Evolutionary conservation across 768 basidiomycete genomes (phyloP), one percentile per base, ranked within the genome.

Genomic region (Amanita phalloides): DNA sequence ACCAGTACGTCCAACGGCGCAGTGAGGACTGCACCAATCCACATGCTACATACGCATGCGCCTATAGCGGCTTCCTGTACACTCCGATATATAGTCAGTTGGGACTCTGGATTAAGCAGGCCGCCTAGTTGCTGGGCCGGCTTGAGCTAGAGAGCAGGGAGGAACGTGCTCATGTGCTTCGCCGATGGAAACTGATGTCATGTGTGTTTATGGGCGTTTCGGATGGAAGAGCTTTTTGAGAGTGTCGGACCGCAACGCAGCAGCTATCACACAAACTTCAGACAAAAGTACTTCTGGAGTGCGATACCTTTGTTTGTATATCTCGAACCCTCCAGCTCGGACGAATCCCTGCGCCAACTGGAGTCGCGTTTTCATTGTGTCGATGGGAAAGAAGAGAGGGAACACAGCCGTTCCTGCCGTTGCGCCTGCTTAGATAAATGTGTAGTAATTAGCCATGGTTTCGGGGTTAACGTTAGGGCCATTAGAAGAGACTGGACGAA

Each of bases 1-100:
- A 96, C 86, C 14, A 96, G 75, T 2, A 98, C 96, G 61, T 99
- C 96, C 28, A 99, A 71, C 1, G 96, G 96, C 0, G 96, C 97
- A 1, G 96, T 98, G 33, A 86, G 57, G 0, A 84, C 89, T 0
- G 93, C 95, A 4, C 93, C 25, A 89, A 69, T 0, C 87, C 95
- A 6, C 96, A 96, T 0, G 96, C 88, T 43, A 95, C 71, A 61
- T 86, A 85, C 66, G 90, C 85, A 54, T 83, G 76, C 2, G 81
- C 79, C 55, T 77, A 78, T 7, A 89, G 66, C 42, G 75, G 71
- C 53, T 42, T 78, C 30, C 81, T 69, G 14, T 71, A 66, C 1
- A 86, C 60, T 32, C 70, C 63, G 9, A 63, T 62, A 6, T 90
- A 83, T 20, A 92, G 68, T 21, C 73, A 0, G 94, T 96, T 1